A percentile compares a stretch with the other conserved stretches of the same genome.
Conservation (phyloP, 257 asterid species). For the Przewalskia tangutica region DNA sequence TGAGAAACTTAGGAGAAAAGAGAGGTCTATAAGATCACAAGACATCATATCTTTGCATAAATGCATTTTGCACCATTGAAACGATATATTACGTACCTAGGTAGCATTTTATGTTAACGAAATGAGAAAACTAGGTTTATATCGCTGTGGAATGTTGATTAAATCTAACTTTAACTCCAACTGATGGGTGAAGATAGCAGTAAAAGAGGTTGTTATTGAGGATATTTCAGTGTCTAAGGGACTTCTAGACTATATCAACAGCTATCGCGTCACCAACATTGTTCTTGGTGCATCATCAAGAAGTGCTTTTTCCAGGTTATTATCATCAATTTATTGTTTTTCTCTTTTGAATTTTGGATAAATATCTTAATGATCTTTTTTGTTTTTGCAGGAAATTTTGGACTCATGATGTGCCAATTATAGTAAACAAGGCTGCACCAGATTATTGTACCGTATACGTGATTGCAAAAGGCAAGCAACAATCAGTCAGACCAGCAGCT, state of each 20-base stretch:
- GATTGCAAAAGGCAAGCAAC: conserved; percentile 47
- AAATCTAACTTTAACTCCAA: not conserved
- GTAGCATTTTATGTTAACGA: not conserved
- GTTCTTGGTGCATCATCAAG: conserved; percentile 60
- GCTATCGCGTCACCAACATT: conserved; percentile 29
- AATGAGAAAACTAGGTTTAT: not conserved
- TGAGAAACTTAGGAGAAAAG: not conserved
- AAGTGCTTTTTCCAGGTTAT: conserved; percentile 28
- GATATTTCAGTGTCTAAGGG: conserved; percentile 43
- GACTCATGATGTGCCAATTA: conserved; percentile 50
- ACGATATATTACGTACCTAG: not conserved
- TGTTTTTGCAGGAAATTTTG: conserved; percentile 36
- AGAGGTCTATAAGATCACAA: not conserved
- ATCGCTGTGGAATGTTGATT: not conserved
- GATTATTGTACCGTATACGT: conserved; percentile 69
- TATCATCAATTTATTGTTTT: not conserved
- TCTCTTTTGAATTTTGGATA: not conserved
- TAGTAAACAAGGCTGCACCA: conserved; percentile 62
- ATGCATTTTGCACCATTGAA: not conserved
- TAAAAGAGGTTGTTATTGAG: conserved; percentile 42
- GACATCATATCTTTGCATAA: not conserved
- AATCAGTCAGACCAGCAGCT: conserved; percentile 53
- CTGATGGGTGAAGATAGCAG: conserved; percentile 22
- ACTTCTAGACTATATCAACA: conserved; percentile 46
- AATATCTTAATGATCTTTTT: not conserved